Conservation (phyloP, 768 basidiomycete genomes). For the Dacryopinax spathularia region DNA sequence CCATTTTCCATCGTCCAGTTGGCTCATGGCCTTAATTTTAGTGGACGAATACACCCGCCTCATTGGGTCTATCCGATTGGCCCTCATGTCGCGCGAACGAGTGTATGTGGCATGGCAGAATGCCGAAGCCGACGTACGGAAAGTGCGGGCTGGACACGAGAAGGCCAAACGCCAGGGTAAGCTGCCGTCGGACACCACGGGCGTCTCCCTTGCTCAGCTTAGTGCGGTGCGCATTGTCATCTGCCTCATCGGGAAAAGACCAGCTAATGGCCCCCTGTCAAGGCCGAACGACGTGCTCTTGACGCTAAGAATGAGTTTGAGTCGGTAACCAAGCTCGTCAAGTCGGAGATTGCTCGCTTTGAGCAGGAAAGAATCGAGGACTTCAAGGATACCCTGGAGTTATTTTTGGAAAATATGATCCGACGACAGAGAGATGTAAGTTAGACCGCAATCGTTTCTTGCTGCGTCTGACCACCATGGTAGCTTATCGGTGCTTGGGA, state of each 20-base stretch:
- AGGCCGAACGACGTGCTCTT: constrained; percentile 75
- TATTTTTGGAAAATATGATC: constrained; percentile 79
- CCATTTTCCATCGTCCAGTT: background rate
- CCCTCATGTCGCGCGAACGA: constrained; percentile 77
- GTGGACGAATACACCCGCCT: constrained; percentile 91
- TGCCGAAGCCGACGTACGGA: constrained; percentile 57
- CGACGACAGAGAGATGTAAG: constrained; percentile 63
- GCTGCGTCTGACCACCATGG: background rate
- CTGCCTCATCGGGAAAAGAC: background rate
- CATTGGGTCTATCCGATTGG: constrained; percentile 71
- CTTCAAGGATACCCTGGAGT: constrained; percentile 71
- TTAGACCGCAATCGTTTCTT: background rate
- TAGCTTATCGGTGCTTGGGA: constrained; percentile 72
- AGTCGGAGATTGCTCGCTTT: constrained; percentile 77
- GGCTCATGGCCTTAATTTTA: constrained; percentile 8
- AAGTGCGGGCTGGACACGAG: constrained; percentile 65
- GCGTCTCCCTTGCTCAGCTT: constrained; percentile 61
- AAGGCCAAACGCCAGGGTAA: constrained; percentile 65
- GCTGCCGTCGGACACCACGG: constrained; percentile 52
- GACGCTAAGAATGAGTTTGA: constrained; percentile 85
- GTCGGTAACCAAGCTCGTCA: constrained; percentile 71
- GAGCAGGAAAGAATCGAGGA: constrained; percentile 89
- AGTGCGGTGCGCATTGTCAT: constrained; percentile 41
- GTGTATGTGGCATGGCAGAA: constrained; percentile 69
- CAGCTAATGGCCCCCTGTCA: constrained; percentile 2